Base-by-base conservation (phyloP, 805 yeast species). In the Candida vartiovaarae region DNA sequence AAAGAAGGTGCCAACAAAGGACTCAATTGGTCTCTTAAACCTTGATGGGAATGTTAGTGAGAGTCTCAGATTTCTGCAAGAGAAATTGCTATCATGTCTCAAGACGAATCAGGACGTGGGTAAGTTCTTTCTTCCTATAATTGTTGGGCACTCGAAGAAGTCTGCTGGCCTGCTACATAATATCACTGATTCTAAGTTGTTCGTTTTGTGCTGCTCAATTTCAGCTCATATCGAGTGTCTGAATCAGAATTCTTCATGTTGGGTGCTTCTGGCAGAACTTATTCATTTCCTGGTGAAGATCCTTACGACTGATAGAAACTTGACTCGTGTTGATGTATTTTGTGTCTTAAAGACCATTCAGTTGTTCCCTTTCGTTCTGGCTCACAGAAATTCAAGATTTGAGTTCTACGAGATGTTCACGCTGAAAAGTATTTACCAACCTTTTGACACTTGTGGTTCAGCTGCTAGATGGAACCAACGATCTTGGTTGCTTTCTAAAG, bases 391-490 rank as follows among this genome's bases (percentile, higher is more conserved):
- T 9, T 39, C 57, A 1, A 40, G 51, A 25, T 49, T 41, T 34
- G 43, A 47, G 27, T 46, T 27, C 2, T 41, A 44, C 41, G 59
- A 54, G 36, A n/a, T 40, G 2, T 11, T 42, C 24, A 48, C 55
- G 5, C 15, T 53, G 32, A 39, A 20, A 11, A 40, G 47, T 31
- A 41, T 53, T 15, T 56, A 49, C 34, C 32, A 40, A 40, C 6
- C 39, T 52, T 6, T 38, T 56, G 6, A 24, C 29, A 9, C 6
- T 15, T 3, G n/a, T 44, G 4, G 45, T 41, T 26, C 41, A 36
- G 8, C 24, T 45, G 6, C 43, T 55, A 23, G 44, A 43, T 34
- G 60, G 60, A 7, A 45, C 53, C 3, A 49, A 48, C 32, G 60
- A 56, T 2, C 15, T 42, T 25, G 25, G 27, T 2, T 4, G 38